phyloP scores from a whole-genome alignment of 352 stramenopile species.

The Plasmopara viticola region DNA sequence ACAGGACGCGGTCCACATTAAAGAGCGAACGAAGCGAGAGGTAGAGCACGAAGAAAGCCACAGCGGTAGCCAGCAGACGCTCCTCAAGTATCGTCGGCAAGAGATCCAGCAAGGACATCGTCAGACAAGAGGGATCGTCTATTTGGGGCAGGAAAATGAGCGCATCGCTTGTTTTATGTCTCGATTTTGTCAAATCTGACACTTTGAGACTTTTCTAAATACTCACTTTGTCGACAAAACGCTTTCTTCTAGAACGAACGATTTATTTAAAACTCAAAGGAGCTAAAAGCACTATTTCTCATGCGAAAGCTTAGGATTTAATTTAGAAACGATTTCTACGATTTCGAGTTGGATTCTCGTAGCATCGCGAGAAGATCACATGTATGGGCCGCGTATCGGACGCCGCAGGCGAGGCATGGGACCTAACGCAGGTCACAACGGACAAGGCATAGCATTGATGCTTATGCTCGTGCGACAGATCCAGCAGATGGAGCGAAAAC shows the following conservation, averaged over 20 bases:
- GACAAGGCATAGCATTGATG: slow-evolving; percentile 26
- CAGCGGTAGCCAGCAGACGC: slow-evolving; percentile 23
- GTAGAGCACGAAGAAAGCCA: slow-evolving; percentile 44
- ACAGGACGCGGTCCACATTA: slow-evolving; percentile 63
- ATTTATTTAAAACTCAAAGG: too few species aligned
- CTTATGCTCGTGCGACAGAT: slow-evolving; percentile 41
- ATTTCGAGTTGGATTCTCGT: too few species aligned
- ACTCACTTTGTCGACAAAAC: too few species aligned
- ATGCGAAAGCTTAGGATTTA: too few species aligned
- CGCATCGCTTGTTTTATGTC: too few species aligned
- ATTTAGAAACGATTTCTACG: too few species aligned
- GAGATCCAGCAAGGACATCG: slow-evolving; percentile 14
- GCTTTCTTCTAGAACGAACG: too few species aligned
- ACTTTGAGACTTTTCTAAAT: too few species aligned
- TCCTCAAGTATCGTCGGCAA: slow-evolving; percentile 24
- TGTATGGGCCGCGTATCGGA: slow-evolving; percentile 26
- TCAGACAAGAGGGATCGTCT: slow-evolving; percentile 1
- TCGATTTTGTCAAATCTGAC: too few species aligned
- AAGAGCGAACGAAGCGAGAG: slow-evolving; percentile 52
- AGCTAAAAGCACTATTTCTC: too few species aligned
- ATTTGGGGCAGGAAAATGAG: not conserved
- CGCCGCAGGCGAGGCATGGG: slow-evolving; percentile 23
- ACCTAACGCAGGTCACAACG: slow-evolving; percentile 24
- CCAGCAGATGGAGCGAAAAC: slow-evolving; percentile 54
- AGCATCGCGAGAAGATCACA: slow-evolving; percentile 1